Evolutionary conservation across 2,329 filamentous ascomycete genomes (phyloP).

Genomic region (Fusarium sp.): DNA sequence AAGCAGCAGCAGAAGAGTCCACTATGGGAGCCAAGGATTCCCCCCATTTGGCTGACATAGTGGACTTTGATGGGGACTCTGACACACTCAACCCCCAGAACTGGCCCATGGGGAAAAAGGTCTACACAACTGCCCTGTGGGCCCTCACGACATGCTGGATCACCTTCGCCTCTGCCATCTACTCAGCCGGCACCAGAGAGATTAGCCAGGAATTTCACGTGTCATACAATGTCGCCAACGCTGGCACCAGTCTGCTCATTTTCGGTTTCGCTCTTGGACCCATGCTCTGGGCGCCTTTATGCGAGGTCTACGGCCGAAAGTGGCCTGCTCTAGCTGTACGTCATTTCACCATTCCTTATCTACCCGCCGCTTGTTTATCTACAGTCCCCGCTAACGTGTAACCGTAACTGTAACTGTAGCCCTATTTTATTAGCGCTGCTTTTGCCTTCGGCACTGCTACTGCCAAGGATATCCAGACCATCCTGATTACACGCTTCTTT

Average conservation of each 20-base stretch:
- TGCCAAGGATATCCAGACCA: not conserved
- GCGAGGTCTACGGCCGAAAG: slow-evolving; percentile 74
- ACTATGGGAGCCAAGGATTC: not conserved
- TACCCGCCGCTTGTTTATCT: not conserved
- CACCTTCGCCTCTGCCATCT: not conserved
- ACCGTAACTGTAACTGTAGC: not conserved
- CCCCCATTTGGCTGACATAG: not conserved
- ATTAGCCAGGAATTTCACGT: slow-evolving; percentile 10
- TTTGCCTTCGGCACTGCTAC: slow-evolving; percentile 4
- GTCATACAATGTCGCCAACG: slow-evolving; percentile 9
- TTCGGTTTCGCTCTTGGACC: slow-evolving; percentile 68
- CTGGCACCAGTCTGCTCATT: slow-evolving; percentile 17
- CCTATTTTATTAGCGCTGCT: not conserved
- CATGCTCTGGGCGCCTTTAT: slow-evolving; percentile 78
- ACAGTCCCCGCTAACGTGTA: not conserved
- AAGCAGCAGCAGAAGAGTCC: not conserved
- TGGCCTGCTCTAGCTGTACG: not conserved
- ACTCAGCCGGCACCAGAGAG: slow-evolving; percentile 12
- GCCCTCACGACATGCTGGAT: not conserved
- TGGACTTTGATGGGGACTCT: not conserved
- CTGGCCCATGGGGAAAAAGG: not conserved
- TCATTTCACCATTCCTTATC: not conserved
- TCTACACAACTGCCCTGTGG: not conserved
- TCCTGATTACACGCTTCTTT: not conserved
- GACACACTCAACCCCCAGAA: not conserved